Evolutionary conservation across 2,329 filamentous ascomycete species (phyloP), one percentile per base, ranked within the genome.

Genomic region (Davidsoniella eucalypti): DNA sequence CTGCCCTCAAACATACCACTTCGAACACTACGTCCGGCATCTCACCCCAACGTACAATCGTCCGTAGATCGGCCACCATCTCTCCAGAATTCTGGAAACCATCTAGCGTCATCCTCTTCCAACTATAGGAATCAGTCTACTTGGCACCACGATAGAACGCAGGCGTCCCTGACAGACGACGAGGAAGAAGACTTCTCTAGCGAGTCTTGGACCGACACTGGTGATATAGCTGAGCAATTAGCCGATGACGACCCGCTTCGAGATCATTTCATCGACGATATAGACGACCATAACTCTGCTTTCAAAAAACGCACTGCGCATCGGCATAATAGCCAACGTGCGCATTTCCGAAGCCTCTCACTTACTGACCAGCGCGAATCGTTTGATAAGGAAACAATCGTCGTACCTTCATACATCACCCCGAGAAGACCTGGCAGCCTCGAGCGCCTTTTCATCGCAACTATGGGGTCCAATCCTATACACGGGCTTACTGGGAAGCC

Each of bases 401-500:
- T 79, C 57, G 81, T 95, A 55, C 90, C 90, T 23, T 72, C 46
- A 10, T 49, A 75, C 59, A 76, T 84, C 53, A 67, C 70, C 47
- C 75, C 73, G 44, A 75, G 75, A 57, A 75, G 67, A 54, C 78
- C 87, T 55, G 75, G 77, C 49, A 74, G 73, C 59, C 75, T 70
- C 56, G 78, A 88, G 64, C 82, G 79, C 61, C 65, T 84, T 57
- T 67, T 96, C 59, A 85, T 83, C 58, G 66, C 72, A 70, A 82
- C 93, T 75, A 95, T 98, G 88, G 80, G 87, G 57, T 75, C 80
- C 58, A 72, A 76, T 62, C 80, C 83, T 63, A 82, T 87, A 60
- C 84, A 92, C 69, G 92, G 92, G 72, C 76, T 98, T 59, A 94
- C 93, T 60, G 92, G 92, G 69, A 94, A 93, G 72, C 81, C 90